These are phyloP conservation scores for Larix sibirica DNA, from an alignment of 83 land plant genomes.

Conservation along the genomic window DNA sequence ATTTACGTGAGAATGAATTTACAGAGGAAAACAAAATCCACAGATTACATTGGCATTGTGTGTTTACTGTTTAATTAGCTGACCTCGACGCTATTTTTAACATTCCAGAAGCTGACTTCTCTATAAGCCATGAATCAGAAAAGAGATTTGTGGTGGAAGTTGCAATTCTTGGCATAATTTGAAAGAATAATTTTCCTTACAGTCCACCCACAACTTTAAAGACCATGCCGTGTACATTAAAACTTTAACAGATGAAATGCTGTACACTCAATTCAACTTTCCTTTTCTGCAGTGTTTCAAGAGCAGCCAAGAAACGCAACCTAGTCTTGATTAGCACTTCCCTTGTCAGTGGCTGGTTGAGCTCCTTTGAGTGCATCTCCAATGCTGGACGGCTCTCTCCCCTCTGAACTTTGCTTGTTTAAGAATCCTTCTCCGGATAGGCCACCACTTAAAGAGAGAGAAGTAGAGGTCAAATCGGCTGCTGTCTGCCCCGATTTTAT, in stretches of 20 bases:
- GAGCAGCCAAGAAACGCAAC: neutral
- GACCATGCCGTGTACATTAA: no score
- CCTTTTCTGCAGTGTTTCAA: neutral
- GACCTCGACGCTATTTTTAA: no score
- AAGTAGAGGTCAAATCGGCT: neutral
- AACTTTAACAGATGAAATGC: neutral
- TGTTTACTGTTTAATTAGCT: no score
- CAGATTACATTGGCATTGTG: no score
- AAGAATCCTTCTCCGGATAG: neutral
- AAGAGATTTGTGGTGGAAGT: no score
- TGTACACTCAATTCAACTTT: conserved; percentile 1
- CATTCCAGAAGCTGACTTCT: no score
- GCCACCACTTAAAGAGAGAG: conserved; percentile 3
- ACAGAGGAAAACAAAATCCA: no score
- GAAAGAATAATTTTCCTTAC: no score
- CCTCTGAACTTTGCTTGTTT: neutral
- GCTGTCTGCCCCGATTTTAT: neutral
- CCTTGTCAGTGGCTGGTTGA: conserved; percentile 13
- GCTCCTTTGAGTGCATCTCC: conserved; percentile 6
- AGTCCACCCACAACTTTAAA: no score
- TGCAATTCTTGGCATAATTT: no score
- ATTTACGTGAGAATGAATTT: no score
- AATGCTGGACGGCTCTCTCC: neutral
- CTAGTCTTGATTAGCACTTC: neutral
- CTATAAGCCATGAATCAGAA: no score